These are phyloP conservation scores for Tolypocladium endophyticum DNA, from an alignment of 2,329 filamentous ascomycete genomes.

Conservation along the genomic window DNA sequence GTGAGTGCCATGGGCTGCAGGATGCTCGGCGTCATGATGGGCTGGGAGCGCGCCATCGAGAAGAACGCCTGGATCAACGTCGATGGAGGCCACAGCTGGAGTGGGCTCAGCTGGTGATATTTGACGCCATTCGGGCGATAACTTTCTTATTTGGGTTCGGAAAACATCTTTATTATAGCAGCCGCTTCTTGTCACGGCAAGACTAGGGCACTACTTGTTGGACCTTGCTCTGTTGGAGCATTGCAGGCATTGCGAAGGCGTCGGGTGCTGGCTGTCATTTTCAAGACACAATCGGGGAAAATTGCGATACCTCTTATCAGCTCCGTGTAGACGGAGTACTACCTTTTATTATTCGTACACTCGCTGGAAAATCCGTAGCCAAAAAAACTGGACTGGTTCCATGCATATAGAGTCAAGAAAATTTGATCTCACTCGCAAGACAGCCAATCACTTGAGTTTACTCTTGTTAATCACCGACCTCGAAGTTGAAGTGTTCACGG, in stretches of 20 bases:
- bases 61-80: conserved; percentile 64
- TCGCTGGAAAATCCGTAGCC: not conserved
- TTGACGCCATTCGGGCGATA: not conserved
- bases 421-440: not conserved
- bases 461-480: too few relatives aligned
- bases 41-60: conserved; percentile 60
- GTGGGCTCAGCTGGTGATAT: conserved; percentile 26
- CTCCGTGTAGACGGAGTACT: not conserved
- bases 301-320: not conserved
- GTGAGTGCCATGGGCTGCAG: conserved; percentile 65
- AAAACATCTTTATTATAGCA: not conserved
- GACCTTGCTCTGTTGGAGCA: not conserved
- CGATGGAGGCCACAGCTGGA: conserved; percentile 61
- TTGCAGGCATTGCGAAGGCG: not conserved
- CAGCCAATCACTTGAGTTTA: not conserved
- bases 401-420: not conserved
- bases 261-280: not conserved
- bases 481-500: too few relatives aligned
- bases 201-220: not conserved
- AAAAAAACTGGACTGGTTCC: not conserved
- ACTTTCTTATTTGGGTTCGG: conserved; percentile 1
- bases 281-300: not conserved
- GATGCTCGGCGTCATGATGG: conserved; percentile 75
- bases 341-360: not conserved
- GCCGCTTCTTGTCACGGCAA: not conserved